These are phyloP conservation scores for Apophysomyces trapeziformis DNA, from an alignment of 371 early-diverging fungal species.

Conservation along the genomic window DNA sequence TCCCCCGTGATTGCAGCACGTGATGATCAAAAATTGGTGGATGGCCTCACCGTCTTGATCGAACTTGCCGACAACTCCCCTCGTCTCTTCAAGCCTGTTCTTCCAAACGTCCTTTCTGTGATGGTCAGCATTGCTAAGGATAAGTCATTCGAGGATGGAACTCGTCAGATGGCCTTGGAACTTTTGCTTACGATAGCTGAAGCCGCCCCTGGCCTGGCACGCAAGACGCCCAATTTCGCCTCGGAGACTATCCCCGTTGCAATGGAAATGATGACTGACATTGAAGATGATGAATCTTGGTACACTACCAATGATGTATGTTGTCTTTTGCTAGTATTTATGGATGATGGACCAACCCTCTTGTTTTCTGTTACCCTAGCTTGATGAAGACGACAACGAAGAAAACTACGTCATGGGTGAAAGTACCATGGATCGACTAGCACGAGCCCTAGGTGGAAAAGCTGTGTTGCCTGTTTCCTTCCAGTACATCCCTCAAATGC, in stretches of 20 bases:
- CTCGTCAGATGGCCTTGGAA: constrained; percentile 89
- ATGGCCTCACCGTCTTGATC: constrained; percentile 80
- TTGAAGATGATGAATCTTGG: constrained; percentile 92
- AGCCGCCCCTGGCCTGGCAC: constrained; percentile 80
- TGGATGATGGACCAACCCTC: background rate
- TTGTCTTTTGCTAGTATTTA: background rate
- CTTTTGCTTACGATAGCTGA: constrained; percentile 90
- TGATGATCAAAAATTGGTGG: constrained; percentile 77
- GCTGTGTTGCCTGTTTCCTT: constrained; percentile 89
- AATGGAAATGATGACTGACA: constrained; percentile 91
- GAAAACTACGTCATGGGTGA: constrained; percentile 89
- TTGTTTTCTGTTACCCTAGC: constrained; percentile 30
- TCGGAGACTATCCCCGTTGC: constrained; percentile 79
- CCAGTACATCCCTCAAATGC: constrained; percentile 85
- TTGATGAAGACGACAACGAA: constrained; percentile 91
- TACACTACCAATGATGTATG: constrained; percentile 81
- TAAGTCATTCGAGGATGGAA: constrained; percentile 70
- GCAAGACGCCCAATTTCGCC: constrained; percentile 82
- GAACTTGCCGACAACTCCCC: constrained; percentile 88
- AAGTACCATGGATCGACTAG: constrained; percentile 94
- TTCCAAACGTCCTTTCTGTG: constrained; percentile 76
- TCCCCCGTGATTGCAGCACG: constrained; percentile 60
- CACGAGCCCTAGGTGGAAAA: constrained; percentile 89
- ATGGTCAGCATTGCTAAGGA: constrained; percentile 80
- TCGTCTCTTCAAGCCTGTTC: constrained; percentile 77